These are phyloP conservation scores for Fusarium miscanthi DNA, from an alignment of 2,329 filamentous ascomycete genomes.

Conservation along the genomic window DNA sequence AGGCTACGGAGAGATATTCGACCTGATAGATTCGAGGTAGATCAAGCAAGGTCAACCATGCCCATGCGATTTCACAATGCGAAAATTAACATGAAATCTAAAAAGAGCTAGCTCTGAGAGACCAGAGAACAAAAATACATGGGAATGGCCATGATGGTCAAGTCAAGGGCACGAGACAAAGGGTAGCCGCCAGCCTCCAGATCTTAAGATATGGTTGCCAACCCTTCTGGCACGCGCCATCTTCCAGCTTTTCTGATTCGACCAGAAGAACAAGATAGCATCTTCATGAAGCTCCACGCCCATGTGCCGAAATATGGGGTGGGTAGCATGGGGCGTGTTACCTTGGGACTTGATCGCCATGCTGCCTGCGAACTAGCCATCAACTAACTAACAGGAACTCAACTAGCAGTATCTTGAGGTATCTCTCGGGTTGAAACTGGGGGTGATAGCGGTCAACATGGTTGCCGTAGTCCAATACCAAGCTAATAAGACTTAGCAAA, in stretches of 20 bases:
- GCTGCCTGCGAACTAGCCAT: background rate
- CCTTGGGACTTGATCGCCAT: conserved; percentile 1
- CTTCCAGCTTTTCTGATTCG: conserved; percentile 11
- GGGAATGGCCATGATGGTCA: background rate
- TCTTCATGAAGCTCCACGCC: background rate
- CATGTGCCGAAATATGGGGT: conserved; percentile 1
- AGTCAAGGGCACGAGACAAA: conserved; percentile 7
- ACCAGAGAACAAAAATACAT: background rate
- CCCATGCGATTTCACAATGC: background rate
- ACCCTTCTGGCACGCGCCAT: conserved; percentile 8
- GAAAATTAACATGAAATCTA: background rate
- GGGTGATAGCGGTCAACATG: background rate
- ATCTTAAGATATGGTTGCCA: conserved; percentile 2
- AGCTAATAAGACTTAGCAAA: conserved; percentile 3
- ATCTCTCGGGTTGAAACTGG: background rate
- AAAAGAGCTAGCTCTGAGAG: background rate
- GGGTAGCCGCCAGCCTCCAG: conserved; percentile 1
- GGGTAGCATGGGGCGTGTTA: background rate
- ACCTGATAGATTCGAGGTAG: background rate
- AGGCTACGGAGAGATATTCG: background rate
- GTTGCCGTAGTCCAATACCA: background rate
- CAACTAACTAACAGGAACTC: background rate
- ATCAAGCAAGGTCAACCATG: background rate
- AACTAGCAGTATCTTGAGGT: background rate
- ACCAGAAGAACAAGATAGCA: background rate